Base-by-base conservation (phyloP, 208 protist species). In the Zelonia costaricensis region DNA sequence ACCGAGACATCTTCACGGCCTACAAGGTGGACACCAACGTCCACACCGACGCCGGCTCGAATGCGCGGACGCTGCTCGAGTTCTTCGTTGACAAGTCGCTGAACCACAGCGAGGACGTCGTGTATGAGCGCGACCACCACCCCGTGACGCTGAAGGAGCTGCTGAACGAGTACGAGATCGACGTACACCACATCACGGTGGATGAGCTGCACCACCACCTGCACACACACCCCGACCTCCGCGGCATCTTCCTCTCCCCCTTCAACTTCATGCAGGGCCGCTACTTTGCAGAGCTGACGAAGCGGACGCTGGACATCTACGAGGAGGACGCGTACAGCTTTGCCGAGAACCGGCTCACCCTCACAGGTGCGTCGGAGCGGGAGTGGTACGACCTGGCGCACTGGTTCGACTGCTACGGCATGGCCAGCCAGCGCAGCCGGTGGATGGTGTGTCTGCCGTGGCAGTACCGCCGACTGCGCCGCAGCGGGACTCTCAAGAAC, bases 391-490 rank as follows among this genome's bases (percentile, higher is more conserved):
- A 92, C 49, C 88, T 99, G 16, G 97, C 97, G 15, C 78, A 84
- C 33, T 99, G 98, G 98, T 90, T 99, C 49, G 80, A 86, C 73
- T 82, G 92, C 48, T 97, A 99, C 82, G 83, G 95, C 49, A 91
- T 99, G 74, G 95, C 93, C 51, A 98, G 88, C 52, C 78, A 84
- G 6, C 97, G 99, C 68, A 95, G 94, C 49, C 71, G 97, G 15
- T 99, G 98, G 98, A 90, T 99, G 65, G 96, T 99, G 43, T 94
- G 97, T 64, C 74, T 98, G 40, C 97, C 95, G 18, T 80, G 97
- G 28, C 79, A 98, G 46, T 97, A 97, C 70, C 70, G 83, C 27
- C 76, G 93, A 10, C 90, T 97, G 55, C 76, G 84, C 28, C 85
- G 92, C 46, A 69, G 82, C 12, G 82, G 86, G 30, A 57, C 71